A percentile compares a stretch with the other conserved stretches of the same genome.
Evolutionary conservation across 306 rosid genomes (phyloP).

Genomic region (Crataegus laevigata): DNA sequence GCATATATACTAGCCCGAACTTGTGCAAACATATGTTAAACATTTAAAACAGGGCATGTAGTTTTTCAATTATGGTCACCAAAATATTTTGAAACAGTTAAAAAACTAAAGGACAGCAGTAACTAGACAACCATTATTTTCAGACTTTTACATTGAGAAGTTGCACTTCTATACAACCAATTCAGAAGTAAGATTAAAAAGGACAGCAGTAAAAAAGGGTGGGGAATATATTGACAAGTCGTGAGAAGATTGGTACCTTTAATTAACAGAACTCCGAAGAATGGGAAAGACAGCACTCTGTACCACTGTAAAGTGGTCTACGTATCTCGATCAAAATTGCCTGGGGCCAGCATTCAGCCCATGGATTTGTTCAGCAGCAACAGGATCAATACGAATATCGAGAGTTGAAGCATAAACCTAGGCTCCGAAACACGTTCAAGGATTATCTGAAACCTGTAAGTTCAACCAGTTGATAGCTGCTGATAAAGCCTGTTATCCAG

Average conservation of each 20-base stretch:
- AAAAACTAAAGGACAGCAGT: too few relatives aligned
- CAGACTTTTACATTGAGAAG: neutral
- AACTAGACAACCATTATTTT: neutral
- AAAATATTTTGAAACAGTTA: too few relatives aligned
- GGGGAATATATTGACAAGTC: neutral
- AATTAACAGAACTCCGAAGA: neutral
- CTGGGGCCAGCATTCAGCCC: conserved; percentile 25
- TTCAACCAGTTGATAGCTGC: conserved; percentile 97
- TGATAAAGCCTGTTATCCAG: conserved; percentile 97
- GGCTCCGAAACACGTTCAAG: conserved; percentile 18
- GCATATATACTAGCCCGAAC: neutral
- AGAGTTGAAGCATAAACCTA: conserved; percentile 35
- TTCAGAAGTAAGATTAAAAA: neutral
- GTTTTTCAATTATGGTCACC: neutral
- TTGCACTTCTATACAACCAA: neutral
- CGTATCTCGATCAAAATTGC: conserved; percentile 9
- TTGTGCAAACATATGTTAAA: neutral
- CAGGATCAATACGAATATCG: conserved; percentile 31
- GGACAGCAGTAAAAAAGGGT: neutral
- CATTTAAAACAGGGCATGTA: neutral
- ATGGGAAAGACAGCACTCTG: neutral
- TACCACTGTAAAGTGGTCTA: neutral
- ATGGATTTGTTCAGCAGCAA: conserved; percentile 28
- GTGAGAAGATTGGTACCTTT: conserved; percentile 18
- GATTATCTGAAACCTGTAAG: conserved; percentile 52